Percentiles rank a stretch among this genome's conserved stretches.
phyloP scores from a whole-genome alignment of 352 stramenopile species.

The Pythium aphanidermatum region DNA sequence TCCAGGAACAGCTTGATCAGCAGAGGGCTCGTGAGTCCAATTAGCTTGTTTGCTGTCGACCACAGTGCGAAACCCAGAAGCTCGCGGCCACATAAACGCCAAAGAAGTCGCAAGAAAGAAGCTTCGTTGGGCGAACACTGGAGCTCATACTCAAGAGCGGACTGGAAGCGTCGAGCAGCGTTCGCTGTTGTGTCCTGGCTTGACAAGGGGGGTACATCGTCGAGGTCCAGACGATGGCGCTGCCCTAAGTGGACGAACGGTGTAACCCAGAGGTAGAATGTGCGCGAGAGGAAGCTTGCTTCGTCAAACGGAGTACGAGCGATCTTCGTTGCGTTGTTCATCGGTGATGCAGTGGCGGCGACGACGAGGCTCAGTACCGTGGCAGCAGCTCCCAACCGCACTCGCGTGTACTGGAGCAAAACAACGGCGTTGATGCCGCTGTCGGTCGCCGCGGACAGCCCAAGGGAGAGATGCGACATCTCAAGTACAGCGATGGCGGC shows the following conservation, averaged over 20 bases:
- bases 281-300: slow-evolving; percentile 42
- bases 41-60: slow-evolving; percentile 67
- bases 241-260: slow-evolving; percentile 51
- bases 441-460: neutral
- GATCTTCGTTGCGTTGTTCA: neutral
- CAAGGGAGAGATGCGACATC: slow-evolving; percentile 1
- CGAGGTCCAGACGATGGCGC: slow-evolving; percentile 45
- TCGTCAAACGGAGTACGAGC: slow-evolving; percentile 32
- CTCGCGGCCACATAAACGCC: slow-evolving; percentile 52
- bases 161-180: slow-evolving; percentile 37
- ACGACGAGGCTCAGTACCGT: slow-evolving; percentile 2
- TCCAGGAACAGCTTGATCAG: slow-evolving; percentile 78
- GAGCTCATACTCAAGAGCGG: slow-evolving; percentile 33
- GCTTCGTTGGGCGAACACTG: neutral
- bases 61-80: slow-evolving; percentile 52
- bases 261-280: slow-evolving; percentile 68
- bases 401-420: slow-evolving; percentile 6
- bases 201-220: slow-evolving; percentile 54
- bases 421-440: slow-evolving; percentile 3
- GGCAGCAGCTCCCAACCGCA: slow-evolving; percentile 2
- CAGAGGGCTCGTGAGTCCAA: slow-evolving; percentile 60
- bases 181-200: slow-evolving; percentile 35
- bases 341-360: neutral
- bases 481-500: slow-evolving; percentile 3
- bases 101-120: slow-evolving; percentile 51